Percentiles rank a stretch among this genome's conserved stretches.
Evolutionary conservation across 441 rosid species (phyloP).

Genomic region (Kokia cookei): DNA sequence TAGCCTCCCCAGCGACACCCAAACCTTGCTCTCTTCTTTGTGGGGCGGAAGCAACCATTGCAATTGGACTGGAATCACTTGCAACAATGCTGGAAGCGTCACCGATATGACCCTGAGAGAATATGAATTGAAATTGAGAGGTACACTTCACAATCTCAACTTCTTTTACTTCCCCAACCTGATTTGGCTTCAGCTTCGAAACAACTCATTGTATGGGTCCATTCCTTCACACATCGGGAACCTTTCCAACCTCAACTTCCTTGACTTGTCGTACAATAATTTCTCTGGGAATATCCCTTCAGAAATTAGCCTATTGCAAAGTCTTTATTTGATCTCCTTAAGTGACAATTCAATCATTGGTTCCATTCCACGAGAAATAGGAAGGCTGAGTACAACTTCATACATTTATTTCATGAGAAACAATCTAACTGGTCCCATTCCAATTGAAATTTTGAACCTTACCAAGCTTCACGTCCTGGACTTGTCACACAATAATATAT

Average conservation of each 20-base stretch:
- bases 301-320: too few species aligned
- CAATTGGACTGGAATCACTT: slow-evolving; percentile 6
- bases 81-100: neutral
- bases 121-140: neutral
- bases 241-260: slow-evolving; percentile 5
- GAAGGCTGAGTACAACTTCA: too few species aligned
- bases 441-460: too few species aligned
- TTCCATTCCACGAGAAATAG: too few species aligned
- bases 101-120: neutral
- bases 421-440: too few species aligned
- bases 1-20: neutral
- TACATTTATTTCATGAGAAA: too few species aligned
- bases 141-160: slow-evolving; percentile 11
- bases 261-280: neutral
- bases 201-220: neutral
- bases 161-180: slow-evolving; percentile 12
- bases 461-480: too few species aligned
- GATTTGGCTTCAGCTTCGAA: neutral
- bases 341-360: too few species aligned
- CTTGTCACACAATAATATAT: too few species aligned
- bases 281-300: slow-evolving; percentile 10
- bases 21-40: slow-evolving; percentile 6
- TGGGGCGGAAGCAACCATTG: slow-evolving; percentile 1
- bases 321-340: too few species aligned
- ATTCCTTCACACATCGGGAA: slow-evolving; percentile 8